These are phyloP conservation scores for Lentinula edodes DNA, from an alignment of 768 basidiomycete genomes.

Conservation along the genomic window DNA sequence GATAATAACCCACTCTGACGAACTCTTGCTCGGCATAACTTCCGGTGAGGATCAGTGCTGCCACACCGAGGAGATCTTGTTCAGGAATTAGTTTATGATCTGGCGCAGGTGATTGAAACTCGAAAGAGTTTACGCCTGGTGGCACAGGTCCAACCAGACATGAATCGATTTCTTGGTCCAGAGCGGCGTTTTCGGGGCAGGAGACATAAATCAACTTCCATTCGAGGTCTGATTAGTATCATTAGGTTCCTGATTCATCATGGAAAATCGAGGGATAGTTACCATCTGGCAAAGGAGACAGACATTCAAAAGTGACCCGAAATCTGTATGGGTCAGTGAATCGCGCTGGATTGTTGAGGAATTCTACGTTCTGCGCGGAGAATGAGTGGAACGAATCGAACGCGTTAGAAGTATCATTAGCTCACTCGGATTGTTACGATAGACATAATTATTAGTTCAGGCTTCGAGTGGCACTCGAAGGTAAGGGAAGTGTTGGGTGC, in stretches of 20 bases:
- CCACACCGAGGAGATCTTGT: constrained; percentile 92
- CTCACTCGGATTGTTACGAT: constrained; percentile 65
- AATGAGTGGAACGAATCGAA: not conserved
- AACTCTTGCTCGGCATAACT: constrained; percentile 97
- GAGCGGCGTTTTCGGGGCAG: constrained; percentile 83
- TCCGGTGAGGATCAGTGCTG: constrained; percentile 94
- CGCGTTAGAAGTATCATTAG: constrained; percentile 8
- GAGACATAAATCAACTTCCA: constrained; percentile 98
- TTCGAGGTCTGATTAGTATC: constrained; percentile 71
- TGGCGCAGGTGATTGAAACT: constrained; percentile 87
- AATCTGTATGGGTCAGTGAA: constrained; percentile 91
- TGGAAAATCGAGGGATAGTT: not conserved
- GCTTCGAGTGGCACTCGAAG: not conserved
- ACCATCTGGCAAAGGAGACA: constrained; percentile 88
- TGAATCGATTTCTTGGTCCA: constrained; percentile 96
- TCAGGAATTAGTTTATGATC: constrained; percentile 78
- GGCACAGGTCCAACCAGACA: constrained; percentile 98
- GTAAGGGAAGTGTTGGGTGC: not conserved
- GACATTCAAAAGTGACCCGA: constrained; percentile 96
- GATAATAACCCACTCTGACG: constrained; percentile 98
- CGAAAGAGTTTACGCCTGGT: constrained; percentile 94
- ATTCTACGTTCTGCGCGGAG: constrained; percentile 71
- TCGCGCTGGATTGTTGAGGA: constrained; percentile 88
- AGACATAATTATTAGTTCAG: constrained; percentile 37
- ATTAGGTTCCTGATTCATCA: not conserved